These are phyloP conservation scores for Albugo candida DNA, from an alignment of 352 stramenopile genomes.

Conservation along the genomic window DNA sequence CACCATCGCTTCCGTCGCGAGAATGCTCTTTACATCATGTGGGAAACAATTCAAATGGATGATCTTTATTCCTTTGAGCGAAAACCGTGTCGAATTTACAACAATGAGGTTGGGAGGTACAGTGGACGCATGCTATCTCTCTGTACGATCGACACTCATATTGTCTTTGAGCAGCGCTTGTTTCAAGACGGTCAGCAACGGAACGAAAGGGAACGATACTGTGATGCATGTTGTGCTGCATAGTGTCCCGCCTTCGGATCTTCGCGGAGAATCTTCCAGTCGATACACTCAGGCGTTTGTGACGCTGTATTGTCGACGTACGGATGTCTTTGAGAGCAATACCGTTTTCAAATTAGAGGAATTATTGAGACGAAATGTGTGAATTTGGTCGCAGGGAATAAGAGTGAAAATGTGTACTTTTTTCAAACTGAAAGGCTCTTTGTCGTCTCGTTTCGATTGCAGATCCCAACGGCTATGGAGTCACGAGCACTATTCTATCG, in stretches of 20 bases:
- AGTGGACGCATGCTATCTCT: conserved; percentile 1
- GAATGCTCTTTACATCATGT: conserved; percentile 43
- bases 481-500: no score
- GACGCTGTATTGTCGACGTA: conserved; percentile 54
- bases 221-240: conserved; percentile 50
- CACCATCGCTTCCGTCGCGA: conserved; percentile 29
- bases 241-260: conserved; percentile 34
- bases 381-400: no score
- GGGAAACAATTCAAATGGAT: conserved; percentile 43
- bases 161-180: conserved; percentile 22
- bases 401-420: no score
- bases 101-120: conserved; percentile 66
- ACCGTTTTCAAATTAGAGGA: no score
- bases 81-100: conserved; percentile 36
- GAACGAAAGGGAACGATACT: conserved; percentile 27
- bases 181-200: conserved; percentile 29
- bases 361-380: no score
- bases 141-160: neutral
- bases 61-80: conserved; percentile 43
- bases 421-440: no score
- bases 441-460: no score
- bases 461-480: no score
- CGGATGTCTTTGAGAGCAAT: conserved; percentile 35
- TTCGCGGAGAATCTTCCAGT: conserved; percentile 39
- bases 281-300: conserved; percentile 64